These are phyloP conservation scores for Fraxinus latifolia DNA, from an alignment of 305 asterid species.

Conservation along the genomic window DNA sequence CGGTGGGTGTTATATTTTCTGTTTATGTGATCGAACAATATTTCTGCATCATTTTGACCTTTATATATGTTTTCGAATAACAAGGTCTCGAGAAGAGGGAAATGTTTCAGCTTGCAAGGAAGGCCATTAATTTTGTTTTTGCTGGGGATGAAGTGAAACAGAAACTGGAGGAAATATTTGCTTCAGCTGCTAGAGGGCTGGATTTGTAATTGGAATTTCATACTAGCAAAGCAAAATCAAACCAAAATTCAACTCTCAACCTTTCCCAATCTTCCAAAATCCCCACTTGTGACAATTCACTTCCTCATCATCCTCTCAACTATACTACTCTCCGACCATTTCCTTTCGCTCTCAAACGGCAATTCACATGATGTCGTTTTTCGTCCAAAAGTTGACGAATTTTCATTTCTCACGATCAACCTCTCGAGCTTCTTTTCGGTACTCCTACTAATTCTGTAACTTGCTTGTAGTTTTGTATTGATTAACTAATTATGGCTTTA, in stretches of 20 bases:
- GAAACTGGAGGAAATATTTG: conserved; percentile 44
- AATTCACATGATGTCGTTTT: neutral
- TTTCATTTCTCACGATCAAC: neutral
- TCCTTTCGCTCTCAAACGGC: neutral
- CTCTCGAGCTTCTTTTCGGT: neutral
- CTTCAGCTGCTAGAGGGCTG: conserved; percentile 31
- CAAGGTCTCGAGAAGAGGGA: conserved; percentile 52
- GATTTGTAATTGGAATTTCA: conserved; percentile 24
- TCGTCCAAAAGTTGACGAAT: neutral
- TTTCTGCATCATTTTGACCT: neutral
- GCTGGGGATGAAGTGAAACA: conserved; percentile 46
- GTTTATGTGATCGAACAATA: neutral
- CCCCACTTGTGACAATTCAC: neutral
- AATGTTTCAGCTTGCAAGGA: conserved; percentile 49
- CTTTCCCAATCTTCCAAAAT: neutral
- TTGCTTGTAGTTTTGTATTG: neutral
- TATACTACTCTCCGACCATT: neutral
- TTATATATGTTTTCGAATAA: neutral
- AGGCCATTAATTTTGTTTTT: conserved; percentile 44
- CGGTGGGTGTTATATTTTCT: conserved; percentile 37
- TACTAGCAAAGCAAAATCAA: neutral
- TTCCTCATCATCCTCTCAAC: neutral
- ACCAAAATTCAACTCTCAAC: neutral
- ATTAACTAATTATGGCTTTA: neutral
- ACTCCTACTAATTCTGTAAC: neutral